Evolutionary conservation across 305 asterid genomes (phyloP).

Genomic region (Salvia sclarea): DNA sequence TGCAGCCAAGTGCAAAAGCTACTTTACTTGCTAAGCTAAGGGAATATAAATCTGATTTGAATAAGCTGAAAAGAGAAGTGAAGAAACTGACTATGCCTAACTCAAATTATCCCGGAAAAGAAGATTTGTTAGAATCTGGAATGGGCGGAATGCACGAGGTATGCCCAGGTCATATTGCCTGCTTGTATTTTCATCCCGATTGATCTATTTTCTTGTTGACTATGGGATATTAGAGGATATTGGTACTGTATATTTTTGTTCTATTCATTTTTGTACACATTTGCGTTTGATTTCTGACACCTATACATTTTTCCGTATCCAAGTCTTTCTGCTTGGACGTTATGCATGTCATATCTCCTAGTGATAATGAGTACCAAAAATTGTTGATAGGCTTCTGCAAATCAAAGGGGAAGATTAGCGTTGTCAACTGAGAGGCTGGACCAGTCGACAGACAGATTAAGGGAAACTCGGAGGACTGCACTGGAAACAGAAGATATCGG

Average conservation of each 20-base stretch:
- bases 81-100: conserved; percentile 58
- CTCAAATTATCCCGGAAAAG: conserved; percentile 54
- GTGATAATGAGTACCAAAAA: conserved; percentile 11
- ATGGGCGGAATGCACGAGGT: conserved; percentile 61
- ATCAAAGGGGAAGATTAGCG: conserved; percentile 76
- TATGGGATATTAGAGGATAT: conserved; percentile 16
- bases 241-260: not conserved
- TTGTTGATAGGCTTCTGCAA: conserved; percentile 63
- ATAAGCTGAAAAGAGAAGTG: conserved; percentile 80
- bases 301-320: not conserved
- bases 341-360: not conserved
- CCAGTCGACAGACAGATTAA: conserved; percentile 72
- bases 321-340: not conserved
- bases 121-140: conserved; percentile 77
- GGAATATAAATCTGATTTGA: conserved; percentile 91
- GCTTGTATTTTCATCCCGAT: conserved; percentile 23
- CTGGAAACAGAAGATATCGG: conserved; percentile 93
- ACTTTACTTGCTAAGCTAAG: conserved; percentile 86
- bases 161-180: conserved; percentile 31
- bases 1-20: conserved; percentile 84
- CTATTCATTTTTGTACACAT: not conserved
- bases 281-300: conserved; percentile 9
- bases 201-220: conserved; percentile 19
- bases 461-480: conserved; percentile 75
- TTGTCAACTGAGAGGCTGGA: conserved; percentile 84